Base-by-base conservation (phyloP, 495 filamentous ascomycete species). In the Ramalina intermedia region DNA sequence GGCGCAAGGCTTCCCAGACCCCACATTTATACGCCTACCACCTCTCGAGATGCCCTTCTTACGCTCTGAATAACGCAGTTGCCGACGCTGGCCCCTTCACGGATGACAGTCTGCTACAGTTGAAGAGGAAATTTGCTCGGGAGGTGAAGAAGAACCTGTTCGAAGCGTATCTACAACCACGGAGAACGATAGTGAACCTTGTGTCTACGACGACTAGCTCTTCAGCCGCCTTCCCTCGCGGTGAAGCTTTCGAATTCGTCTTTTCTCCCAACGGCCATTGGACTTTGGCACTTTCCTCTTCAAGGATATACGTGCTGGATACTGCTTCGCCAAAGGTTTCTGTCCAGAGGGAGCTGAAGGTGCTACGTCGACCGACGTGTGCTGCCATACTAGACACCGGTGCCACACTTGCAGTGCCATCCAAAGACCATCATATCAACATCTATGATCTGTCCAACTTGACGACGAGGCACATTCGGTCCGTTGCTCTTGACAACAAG, bases 121-220 rank as follows among this genome's bases (percentile, higher is more conserved):
- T 93, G 14, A 81, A 84, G 38, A 69, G 69, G 18, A 67, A 73
- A n/a, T 93, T 93, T 53, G 68, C 77, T 1, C 66, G 66, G 18
- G 80, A 88, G 55, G 75, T 83, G 40, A 81, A 87, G 57, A 74
- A 84, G 40, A 88, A 87, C 66, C 67, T 87, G 47, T 93, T 90
- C 56, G 81, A 87, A 56, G 78, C 81, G 7, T 87, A 84, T 60
- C 61, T 89, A 18, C 75, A 80, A 18, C 86, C 86, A 6, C 74
- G 60, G 37, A 69, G 74, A 47, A 88, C 82, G 16, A 61, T 84
- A 36, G 72, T 91, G 52, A 86, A 79, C 49, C 64, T 93, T 23
- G 79, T 89, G n/a, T 89, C 84, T 14, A 83, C 80, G 29, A 84
- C 86, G 60, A 77, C 80, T 47, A 85, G 82, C 51, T 89, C 84